Base-by-base conservation (phyloP, 2,329 filamentous ascomycete species). In the Talaromyces amestolkiae region DNA sequence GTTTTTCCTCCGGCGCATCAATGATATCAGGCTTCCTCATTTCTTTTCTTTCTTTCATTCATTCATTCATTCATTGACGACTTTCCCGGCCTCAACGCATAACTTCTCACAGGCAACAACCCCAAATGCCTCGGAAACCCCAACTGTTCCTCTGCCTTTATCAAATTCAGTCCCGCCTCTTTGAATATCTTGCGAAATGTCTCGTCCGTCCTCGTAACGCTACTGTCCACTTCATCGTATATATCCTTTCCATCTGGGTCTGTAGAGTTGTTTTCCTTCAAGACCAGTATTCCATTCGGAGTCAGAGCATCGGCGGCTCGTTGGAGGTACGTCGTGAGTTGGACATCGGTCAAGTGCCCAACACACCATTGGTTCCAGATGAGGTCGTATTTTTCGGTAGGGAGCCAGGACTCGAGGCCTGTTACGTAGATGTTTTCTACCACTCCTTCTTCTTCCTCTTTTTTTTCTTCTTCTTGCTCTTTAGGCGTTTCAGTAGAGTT, bases 361-460 rank as follows among this genome's bases (percentile, higher is more conserved):
- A 94, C 78, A 76, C 93, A 97, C 93, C 93, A 97, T 77, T 97
- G 93, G 61, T 86, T 89, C 91, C 92, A 97, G 67, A 97, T 87
- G 54, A 97, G 76, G 74, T 93, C 90, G 77, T 97, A 97, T 58
- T 78, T 75, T 9, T 77, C 77, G 68, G 68, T 19, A 4, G 76
- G 78, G 0, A 84, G 81, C 91, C 91, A 96, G 33, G 85, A 83
- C 76, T 96, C 89, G 0, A 96, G 79, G 0, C 92, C 91, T 1
- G 89, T 78, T 69, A 90, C 92, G 78, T 87, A 89, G 19, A 96
- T 84, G 24, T 83, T 79, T 1, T 90, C 90, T 0, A 86, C 75
- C 49, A 83, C 84, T 0, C 81, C 84, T 2, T 78, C 72, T 3
- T n/a, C 41, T 1, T 61, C 43, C 1, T 19, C 43, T 13, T 19